These are phyloP conservation scores for Erodium chrysanthum DNA, from an alignment of 441 rosid species.

Conservation along the genomic window DNA sequence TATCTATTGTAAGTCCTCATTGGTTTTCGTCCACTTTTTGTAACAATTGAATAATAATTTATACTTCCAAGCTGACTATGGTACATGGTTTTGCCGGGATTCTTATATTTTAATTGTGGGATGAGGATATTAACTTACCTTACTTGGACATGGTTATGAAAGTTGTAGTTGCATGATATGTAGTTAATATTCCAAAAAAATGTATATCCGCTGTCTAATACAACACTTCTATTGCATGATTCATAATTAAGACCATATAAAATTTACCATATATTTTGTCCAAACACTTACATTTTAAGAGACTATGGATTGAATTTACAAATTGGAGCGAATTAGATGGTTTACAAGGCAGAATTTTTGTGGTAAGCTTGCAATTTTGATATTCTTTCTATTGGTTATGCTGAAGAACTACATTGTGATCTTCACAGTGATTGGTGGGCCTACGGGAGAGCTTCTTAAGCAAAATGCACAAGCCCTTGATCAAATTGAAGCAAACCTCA, in stretches of 20 bases:
- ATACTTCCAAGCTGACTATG: not conserved
- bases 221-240: not conserved
- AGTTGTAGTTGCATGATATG: not conserved
- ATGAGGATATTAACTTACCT: no score
- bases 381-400: not conserved
- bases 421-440: constrained; percentile 1
- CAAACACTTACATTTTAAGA: no score
- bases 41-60: not conserved
- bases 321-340: no score
- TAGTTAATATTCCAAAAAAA: no score
- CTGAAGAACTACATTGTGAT: not conserved
- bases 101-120: no score
- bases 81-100: not conserved
- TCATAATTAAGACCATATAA: not conserved
- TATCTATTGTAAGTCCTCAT: not conserved
- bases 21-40: not conserved
- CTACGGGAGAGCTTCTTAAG: constrained; percentile 7
- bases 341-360: not conserved
- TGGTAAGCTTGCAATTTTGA: not conserved
- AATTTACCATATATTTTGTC: no score
- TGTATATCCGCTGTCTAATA: not conserved
- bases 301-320: no score
- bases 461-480: constrained; percentile 4
- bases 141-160: no score
- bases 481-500: constrained; percentile 1